phyloP scores from a whole-genome alignment of 345 rosid species.

The Odontarrhena argentea region DNA sequence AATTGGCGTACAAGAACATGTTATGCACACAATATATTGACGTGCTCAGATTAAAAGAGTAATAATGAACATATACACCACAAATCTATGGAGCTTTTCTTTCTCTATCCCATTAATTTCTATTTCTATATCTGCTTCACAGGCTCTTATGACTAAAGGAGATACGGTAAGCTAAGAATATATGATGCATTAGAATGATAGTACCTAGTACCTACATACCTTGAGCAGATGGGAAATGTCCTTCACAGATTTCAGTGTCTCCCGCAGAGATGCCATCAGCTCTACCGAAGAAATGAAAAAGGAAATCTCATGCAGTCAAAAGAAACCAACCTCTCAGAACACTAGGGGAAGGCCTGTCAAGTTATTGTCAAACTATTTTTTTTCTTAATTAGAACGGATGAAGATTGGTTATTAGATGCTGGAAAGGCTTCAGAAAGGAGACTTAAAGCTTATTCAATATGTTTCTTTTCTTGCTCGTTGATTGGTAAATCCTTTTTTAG shows the following conservation, averaged over 20 bases:
- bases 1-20: conserved; percentile 13
- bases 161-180: conserved; percentile 19
- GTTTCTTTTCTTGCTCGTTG: conserved; percentile 21
- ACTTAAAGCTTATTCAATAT: not conserved
- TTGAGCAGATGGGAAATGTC: conserved; percentile 76
- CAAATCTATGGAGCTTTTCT: not conserved
- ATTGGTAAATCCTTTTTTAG: conserved; percentile 20
- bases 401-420: conserved; percentile 3
- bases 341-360: conserved; percentile 5
- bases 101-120: not conserved
- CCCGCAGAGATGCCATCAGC: conserved; percentile 72
- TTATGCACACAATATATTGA: not conserved
- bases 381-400: conserved; percentile 10
- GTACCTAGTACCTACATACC: conserved; percentile 49
- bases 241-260: conserved; percentile 86
- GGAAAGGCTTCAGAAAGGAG: conserved; percentile 26
- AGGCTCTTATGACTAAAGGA: conserved; percentile 19
- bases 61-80: conserved; percentile 32
- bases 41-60: conserved; percentile 2
- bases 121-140: not conserved
- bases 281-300: conserved; percentile 83
- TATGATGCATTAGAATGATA: conserved; percentile 9
- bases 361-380: not conserved
- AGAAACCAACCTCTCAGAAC: conserved; percentile 34
- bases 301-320: conserved; percentile 74